Percentiles rank a stretch among this genome's conserved stretches.
Conservation (phyloP, 768 basidiomycete species). For the Chlorophyllum brunneum region DNA sequence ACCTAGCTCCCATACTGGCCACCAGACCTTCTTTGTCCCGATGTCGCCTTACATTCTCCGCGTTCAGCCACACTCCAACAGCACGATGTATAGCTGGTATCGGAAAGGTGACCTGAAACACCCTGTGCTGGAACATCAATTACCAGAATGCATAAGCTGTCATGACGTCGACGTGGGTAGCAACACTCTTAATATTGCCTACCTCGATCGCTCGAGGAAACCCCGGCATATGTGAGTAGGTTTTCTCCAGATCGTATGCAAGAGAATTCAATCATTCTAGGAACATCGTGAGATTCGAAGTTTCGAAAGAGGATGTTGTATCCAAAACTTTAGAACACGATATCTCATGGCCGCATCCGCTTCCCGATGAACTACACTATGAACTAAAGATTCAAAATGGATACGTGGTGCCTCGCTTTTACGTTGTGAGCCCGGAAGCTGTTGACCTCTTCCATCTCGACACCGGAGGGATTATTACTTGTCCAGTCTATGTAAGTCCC, state of each 20-base stretch:
- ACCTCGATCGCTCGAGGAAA: no score
- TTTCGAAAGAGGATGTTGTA: background rate
- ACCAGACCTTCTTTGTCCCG: no score
- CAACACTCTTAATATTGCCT: no score
- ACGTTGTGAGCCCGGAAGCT: background rate
- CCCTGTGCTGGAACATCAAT: no score
- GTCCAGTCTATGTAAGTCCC: background rate
- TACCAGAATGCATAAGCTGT: no score
- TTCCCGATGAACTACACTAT: background rate
- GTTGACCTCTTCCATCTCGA: background rate
- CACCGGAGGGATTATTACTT: background rate
- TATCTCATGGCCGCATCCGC: background rate
- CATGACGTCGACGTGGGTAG: no score
- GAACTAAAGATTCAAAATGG: background rate
- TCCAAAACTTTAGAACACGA: slow-evolving; percentile 3
- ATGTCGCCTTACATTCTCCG: background rate
- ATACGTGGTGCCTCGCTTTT: background rate
- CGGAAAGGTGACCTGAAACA: background rate
- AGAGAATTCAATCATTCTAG: background rate
- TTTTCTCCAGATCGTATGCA: background rate
- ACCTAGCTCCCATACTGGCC: no score
- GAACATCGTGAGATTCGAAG: background rate
- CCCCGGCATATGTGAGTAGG: background rate
- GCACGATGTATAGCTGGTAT: background rate
- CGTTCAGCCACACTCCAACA: background rate